Base-by-base conservation (phyloP, 768 basidiomycete genomes). In the Tricholoma bakamatsutake region DNA sequence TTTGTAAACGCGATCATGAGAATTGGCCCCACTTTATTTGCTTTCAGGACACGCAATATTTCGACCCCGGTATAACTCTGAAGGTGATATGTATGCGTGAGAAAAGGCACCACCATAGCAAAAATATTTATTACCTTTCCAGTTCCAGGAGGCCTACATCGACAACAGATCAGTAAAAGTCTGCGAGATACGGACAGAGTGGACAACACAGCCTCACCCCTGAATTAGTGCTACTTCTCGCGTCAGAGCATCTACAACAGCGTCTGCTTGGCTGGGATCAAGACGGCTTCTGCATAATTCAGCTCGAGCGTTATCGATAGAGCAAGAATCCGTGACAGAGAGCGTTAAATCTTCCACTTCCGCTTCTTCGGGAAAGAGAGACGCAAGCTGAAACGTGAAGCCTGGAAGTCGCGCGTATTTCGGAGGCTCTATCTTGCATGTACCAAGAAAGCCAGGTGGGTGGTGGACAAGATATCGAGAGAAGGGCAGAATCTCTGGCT, bases 231-330 rank as follows among this genome's bases (percentile, higher is more conserved):
- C 73, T 0, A 90, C 65, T 60, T 89, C 85, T 49, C 81, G 68
- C 0, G 76, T 79, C 34, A 90, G 64, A 0, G 80, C 72, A 54
- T 84, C 79, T 3, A 92, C 65, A 2, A 91, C 71, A 1, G 89
- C 84, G 53, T 88, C 83, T 0, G 78, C 83, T 63, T 92, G 90
- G 65, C 85, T 87, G 0, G 79, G 73, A 59, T 92, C 90, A 28
- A 92, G 72, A 5, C 77, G 70, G 62, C 84, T 88, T 3, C 69
- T 66, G 15, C 62, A 68, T n/a, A 90, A 66, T 40, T 74, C 71
- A 18, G 65, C 57, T 5, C 81, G 76, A 0, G 80, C 85, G n/a
- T 55, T 56, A 3, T 62, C 72, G n/a, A 86, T 63, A 0, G 83
- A 82, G 9, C 53, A 57, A 7, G 63, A 67, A 52, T 81, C 75